Percentiles rank a stretch among this genome's conserved stretches.
Evolutionary conservation across 2,329 filamentous ascomycete genomes (phyloP).

Genomic region (Cercospora canescens): DNA sequence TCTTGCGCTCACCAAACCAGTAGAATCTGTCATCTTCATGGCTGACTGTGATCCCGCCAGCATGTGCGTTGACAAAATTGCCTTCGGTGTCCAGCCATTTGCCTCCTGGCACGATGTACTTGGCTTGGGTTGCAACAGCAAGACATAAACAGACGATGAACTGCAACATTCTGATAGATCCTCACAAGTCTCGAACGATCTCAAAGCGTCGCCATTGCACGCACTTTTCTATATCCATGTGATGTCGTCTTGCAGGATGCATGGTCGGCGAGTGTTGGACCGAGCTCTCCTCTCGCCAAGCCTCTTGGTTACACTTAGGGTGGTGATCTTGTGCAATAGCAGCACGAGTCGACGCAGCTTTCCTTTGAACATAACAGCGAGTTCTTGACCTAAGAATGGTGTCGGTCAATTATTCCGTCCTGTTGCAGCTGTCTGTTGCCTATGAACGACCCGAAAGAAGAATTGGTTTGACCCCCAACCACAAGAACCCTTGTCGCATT

Average conservation of each 20-base stretch:
- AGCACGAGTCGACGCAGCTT: background rate
- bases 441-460: background rate
- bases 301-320: background rate
- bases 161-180: background rate
- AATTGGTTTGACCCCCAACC: background rate
- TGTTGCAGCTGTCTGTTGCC: background rate
- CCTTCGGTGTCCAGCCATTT: conserved; percentile 63
- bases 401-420: background rate
- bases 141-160: background rate
- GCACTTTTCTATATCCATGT: background rate
- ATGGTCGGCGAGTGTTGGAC: background rate
- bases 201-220: background rate
- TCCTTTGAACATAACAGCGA: background rate
- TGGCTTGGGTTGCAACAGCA: conserved; percentile 31
- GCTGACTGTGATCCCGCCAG: conserved; percentile 57
- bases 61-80: conserved; percentile 62
- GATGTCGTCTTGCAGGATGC: background rate
- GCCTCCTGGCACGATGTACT: conserved; percentile 63
- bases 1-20: conserved; percentile 64
- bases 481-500: background rate
- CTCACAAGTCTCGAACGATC: background rate
- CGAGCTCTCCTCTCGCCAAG: conserved; percentile 12
- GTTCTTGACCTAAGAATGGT: background rate
- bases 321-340: background rate
- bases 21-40: conserved; percentile 57